Percentiles rank a stretch among this genome's conserved stretches.
These are phyloP conservation scores for Nakazawaea siamensis DNA, from an alignment of 805 yeast species.

Conservation along the genomic window DNA sequence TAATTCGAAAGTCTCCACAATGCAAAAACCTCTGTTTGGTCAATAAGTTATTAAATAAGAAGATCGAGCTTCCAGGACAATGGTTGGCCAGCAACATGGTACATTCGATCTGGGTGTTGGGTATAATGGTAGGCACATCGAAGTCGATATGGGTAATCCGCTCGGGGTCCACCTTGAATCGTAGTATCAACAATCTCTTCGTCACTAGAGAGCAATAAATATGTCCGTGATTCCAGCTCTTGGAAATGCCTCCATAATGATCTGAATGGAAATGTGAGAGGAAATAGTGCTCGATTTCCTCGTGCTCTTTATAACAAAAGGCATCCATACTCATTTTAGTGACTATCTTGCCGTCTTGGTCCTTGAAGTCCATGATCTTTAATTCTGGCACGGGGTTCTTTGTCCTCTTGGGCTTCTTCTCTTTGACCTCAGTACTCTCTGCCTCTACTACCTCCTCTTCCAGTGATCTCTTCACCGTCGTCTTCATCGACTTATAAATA, in stretches of 20 bases:
- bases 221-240: conserved; percentile 65
- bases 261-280: conserved; percentile 88
- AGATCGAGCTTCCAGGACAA: conserved; percentile 91
- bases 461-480: not conserved
- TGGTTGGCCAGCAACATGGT: conserved; percentile 81
- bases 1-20: conserved; percentile 90
- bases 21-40: conserved; percentile 43
- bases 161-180: conserved; percentile 45
- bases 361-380: conserved; percentile 40
- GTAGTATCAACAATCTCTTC: conserved; percentile 40
- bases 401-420: conserved; percentile 14
- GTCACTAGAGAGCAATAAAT: conserved; percentile 74
- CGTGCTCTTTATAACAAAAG: conserved; percentile 40
- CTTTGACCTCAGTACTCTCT: not conserved
- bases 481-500: conserved; percentile 16
- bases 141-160: conserved; percentile 33
- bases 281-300: conserved; percentile 42
- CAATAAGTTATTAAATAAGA: conserved; percentile 49
- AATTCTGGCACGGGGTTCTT: conserved; percentile 41
- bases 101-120: conserved; percentile 37
- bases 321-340: conserved; percentile 56
- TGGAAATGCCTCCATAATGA: conserved; percentile 82
- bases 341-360: conserved; percentile 12
- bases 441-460: conserved; percentile 8
- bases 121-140: conserved; percentile 29